Base-by-base conservation (phyloP, 805 yeast species). In the Yarrowia porcina region DNA sequence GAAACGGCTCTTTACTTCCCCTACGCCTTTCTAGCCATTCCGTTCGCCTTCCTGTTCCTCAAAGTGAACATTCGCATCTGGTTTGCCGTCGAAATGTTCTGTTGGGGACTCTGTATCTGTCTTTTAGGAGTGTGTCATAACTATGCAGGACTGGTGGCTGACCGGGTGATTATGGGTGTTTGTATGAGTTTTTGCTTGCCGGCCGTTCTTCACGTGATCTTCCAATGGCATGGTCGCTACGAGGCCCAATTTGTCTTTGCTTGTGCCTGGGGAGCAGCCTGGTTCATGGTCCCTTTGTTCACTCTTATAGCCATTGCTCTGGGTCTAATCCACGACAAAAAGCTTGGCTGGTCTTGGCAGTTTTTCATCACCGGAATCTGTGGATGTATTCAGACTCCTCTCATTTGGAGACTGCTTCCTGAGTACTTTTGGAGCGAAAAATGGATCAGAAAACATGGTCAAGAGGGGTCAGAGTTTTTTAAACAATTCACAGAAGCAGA, bases 71-170 rank as follows among this genome's bases (percentile, higher is more conserved):
- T 44, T 17, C 32, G 49, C 2, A n/a, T 44, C 8, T 44, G 49
- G 49, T 44, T 44, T 44, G 49, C 49, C 2, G 49, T 44, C 15
- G 49, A 44, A 18, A 44, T 44, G 49, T 44, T 44, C 33, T 44
- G 33, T 6, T 44, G 49, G 49, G 49, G 49, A 6, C 21, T 44
- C n/a, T 44, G 49, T 12, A 44, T 44, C n/a, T 44, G 49, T 44
- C n/a, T 44, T 9, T 33, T 44, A 6, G 49, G 49, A 1, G 33
- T 44, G 23, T 44, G 49, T 12, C 49, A 44, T n/a, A 44, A 44
- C 17, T 44, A 44, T 33, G 49, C 49, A 9, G 49, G 49, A 2
- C n/a, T 44, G 10, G 49, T 44, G 5, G 49, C 49, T 4, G 49
- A 44, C 12, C 15, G 49, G 17, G 49, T 44, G 33, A 44, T 44